These are phyloP conservation scores for Penicillium oxalicum DNA, from an alignment of 2,329 filamentous ascomycete species.

Conservation along the genomic window DNA sequence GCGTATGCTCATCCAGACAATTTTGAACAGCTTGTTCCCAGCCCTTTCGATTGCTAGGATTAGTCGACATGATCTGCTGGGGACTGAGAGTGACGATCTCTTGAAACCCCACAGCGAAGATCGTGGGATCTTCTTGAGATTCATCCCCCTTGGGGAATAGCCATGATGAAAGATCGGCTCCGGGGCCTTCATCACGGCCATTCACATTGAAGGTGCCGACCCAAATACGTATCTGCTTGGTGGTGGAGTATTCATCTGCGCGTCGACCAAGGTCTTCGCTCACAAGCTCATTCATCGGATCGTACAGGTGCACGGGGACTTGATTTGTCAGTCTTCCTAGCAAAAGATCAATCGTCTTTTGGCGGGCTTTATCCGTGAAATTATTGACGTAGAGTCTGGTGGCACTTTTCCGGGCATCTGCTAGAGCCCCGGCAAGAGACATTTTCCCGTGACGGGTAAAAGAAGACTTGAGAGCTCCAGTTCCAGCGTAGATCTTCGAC, in stretches of 20 bases:
- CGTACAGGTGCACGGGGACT: constrained; percentile 74
- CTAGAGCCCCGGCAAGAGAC: constrained; percentile 85
- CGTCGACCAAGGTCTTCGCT: constrained; percentile 64
- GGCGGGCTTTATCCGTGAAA: constrained; percentile 85
- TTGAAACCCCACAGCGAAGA: constrained; percentile 89
- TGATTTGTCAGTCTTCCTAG: constrained; percentile 81
- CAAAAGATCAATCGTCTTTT: constrained; percentile 91
- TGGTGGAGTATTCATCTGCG: constrained; percentile 66
- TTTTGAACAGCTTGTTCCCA: constrained; percentile 81
- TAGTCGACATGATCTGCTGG: constrained; percentile 98
- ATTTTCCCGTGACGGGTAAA: constrained; percentile 94
- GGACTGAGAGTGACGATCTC: constrained; percentile 98
- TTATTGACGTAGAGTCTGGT: constrained; percentile 96
- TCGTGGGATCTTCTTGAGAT: constrained; percentile 64
- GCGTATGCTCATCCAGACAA: constrained; percentile 68
- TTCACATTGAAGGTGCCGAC: constrained; percentile 95
- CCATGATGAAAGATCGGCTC: constrained; percentile 79
- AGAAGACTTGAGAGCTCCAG: constrained; percentile 88
- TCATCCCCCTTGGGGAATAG: constrained; percentile 58
- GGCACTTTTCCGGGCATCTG: constrained; percentile 92
- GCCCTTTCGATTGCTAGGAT: constrained; percentile 72
- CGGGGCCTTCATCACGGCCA: constrained; percentile 70
- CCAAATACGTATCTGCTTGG: constrained; percentile 69
- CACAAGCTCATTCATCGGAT: constrained; percentile 91
- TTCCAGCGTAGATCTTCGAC: constrained; percentile 93